Evolutionary conservation across 306 rosid genomes (phyloP).

Genomic region (Medicago truncatula): MtrunA17r5.0-ANR NC_053045.1:14754501-14755000

Average conservation of each 20-base stretch:
- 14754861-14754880: constrained; percentile 20
- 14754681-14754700: constrained; percentile 4
- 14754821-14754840: constrained; percentile 13
- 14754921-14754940: constrained; percentile 20
- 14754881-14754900: constrained; percentile 8
- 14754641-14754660: background rate
- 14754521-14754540: too few relatives aligned
- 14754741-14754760: constrained; percentile 21
- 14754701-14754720: constrained; percentile 27
- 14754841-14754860: constrained; percentile 24
- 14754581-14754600: constrained; percentile 10
- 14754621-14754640: constrained; percentile 31
- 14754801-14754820: constrained; percentile 10
- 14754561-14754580: too few relatives aligned
- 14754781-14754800: background rate
- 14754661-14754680: constrained; percentile 1
- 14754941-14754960: constrained; percentile 5
- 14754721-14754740: constrained; percentile 3
- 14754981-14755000: constrained; percentile 17
- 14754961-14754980: constrained; percentile 7
- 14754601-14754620: background rate
- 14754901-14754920: constrained; percentile 24
- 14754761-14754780: constrained; percentile 2
- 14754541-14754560: too few relatives aligned
- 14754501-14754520: too few relatives aligned